A percentile compares a stretch with the other conserved stretches of the same genome.
Evolutionary conservation across 345 rosid genomes (phyloP).

Genomic region (Eucalyptus tenuipes): DNA sequence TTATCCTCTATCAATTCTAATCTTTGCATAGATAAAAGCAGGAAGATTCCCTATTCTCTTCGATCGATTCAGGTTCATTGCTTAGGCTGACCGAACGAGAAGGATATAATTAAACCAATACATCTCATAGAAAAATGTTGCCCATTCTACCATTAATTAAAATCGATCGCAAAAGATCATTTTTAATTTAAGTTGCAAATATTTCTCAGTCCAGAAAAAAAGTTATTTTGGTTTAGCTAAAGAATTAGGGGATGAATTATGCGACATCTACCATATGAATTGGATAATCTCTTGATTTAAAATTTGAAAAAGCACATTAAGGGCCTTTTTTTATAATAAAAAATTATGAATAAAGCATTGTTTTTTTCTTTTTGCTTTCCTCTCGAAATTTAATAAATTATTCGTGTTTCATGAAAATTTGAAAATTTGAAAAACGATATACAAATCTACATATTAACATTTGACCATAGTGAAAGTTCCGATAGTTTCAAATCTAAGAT

Average conservation of each 20-base stretch:
- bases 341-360: not conserved
- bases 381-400: not conserved
- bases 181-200: not conserved
- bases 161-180: not conserved
- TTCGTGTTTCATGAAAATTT: fast-evolving
- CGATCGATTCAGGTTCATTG: not conserved
- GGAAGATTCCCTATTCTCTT: not conserved
- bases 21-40: not conserved
- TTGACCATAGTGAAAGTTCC: not conserved
- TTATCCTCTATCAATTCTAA: not conserved
- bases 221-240: not conserved
- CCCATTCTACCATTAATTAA: not conserved
- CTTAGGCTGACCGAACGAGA: not conserved
- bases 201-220: not conserved
- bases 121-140: not conserved
- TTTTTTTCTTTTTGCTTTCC: not conserved
- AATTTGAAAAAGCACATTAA: not conserved
- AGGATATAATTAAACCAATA: not conserved
- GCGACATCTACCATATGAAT: not conserved
- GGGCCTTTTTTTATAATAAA: not conserved
- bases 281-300: not conserved
- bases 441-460: not conserved
- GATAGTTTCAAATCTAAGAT: fast-evolving
- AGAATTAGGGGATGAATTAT: not conserved
- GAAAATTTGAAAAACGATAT: not conserved